These are phyloP conservation scores for Neurospora hispaniola DNA, from an alignment of 495 filamentous ascomycete genomes.

Conservation along the genomic window DNA sequence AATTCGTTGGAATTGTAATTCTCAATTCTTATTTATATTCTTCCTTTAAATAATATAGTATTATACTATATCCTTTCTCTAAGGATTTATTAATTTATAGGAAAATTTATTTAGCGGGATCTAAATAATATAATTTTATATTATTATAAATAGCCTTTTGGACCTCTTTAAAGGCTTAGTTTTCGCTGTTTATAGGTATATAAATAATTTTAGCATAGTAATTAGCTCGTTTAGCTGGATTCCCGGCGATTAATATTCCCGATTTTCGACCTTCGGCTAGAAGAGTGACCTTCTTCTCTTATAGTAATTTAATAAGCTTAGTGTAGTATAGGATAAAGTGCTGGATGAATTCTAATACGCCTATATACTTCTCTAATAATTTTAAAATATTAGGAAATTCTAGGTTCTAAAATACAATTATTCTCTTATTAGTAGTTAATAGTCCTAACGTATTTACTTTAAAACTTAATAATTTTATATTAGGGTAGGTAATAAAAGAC, in stretches of 20 bases:
- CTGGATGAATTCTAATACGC: too few species aligned
- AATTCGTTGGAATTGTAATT: background rate
- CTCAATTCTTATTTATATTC: background rate
- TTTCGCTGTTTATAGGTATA: background rate
- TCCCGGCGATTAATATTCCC: too few species aligned
- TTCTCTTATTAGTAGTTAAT: too few species aligned
- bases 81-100: background rate
- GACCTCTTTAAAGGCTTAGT: background rate
- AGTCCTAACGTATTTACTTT: background rate
- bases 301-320: too few species aligned
- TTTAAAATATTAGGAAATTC: background rate
- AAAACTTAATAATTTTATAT: background rate
- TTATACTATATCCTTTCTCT: background rate
- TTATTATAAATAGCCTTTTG: background rate
- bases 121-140: background rate
- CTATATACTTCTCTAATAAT: background rate
- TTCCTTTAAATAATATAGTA: background rate
- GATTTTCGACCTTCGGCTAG: too few species aligned
- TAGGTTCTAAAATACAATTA: too few species aligned
- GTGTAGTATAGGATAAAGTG: too few species aligned
- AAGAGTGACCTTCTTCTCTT: too few species aligned
- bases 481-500: background rate
- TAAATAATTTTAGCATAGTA: background rate
- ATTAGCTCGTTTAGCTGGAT: background rate
- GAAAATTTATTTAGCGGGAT: background rate